Evolutionary conservation across 2,329 filamentous ascomycete species (phyloP).

Genomic region (Cercospora zeina): DNA sequence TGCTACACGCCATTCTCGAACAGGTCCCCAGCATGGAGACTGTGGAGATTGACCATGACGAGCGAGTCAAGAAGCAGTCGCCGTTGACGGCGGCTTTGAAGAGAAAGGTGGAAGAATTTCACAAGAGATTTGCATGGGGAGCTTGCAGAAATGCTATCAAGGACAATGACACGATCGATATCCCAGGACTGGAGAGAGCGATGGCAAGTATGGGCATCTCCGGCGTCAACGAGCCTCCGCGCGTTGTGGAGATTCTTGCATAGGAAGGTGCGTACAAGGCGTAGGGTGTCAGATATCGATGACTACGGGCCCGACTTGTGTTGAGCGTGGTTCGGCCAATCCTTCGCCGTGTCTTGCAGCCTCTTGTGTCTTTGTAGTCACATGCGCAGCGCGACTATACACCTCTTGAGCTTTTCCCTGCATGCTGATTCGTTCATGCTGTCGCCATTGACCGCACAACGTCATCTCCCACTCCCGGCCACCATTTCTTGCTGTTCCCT

Average conservation of each 20-base stretch:
- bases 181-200: slow-evolving; percentile 22
- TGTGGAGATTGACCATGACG: slow-evolving; percentile 70
- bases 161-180: slow-evolving; percentile 18
- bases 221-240: slow-evolving; percentile 19
- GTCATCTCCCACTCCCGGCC: neutral
- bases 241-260: slow-evolving; percentile 22
- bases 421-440: neutral
- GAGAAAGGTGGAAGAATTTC: slow-evolving; percentile 51
- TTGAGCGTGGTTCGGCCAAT: neutral
- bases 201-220: slow-evolving; percentile 25
- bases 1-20: slow-evolving; percentile 60
- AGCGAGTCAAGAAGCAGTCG: slow-evolving; percentile 64
- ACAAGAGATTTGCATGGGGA: slow-evolving; percentile 65
- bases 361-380: neutral
- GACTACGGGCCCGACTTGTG: neutral
- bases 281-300: neutral
- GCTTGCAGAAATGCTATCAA: slow-evolving; percentile 63
- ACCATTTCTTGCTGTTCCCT: neutral
- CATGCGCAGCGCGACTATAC: neutral
- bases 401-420: neutral
- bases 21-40: slow-evolving; percentile 58
- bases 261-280: slow-evolving; percentile 11
- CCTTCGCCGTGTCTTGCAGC: neutral
- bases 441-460: neutral
- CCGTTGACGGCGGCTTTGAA: slow-evolving; percentile 65